Evolutionary conservation across 208 protist species (phyloP).

Genomic region (Wallacemonas collosoma): DNA sequence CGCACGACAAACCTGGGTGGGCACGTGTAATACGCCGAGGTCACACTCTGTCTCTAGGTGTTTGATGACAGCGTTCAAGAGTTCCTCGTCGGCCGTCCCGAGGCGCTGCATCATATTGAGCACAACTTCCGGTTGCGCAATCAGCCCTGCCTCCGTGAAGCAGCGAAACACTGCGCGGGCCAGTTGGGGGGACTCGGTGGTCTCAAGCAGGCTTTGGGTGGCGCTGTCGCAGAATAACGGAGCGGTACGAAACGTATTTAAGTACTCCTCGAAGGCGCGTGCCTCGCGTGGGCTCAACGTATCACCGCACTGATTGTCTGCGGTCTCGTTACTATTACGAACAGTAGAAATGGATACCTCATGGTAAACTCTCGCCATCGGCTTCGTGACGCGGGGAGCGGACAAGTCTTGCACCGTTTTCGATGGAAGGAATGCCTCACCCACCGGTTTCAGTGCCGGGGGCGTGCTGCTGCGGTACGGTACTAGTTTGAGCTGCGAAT

Average conservation of each 20-base stretch:
- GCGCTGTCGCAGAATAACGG: constrained; percentile 7
- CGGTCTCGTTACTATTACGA: neutral
- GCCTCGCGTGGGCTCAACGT: neutral
- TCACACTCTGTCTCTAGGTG: constrained; percentile 15
- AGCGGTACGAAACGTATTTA: constrained; percentile 4
- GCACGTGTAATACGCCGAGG: constrained; percentile 8
- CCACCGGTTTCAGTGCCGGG: constrained; percentile 2
- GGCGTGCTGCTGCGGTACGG: constrained; percentile 23
- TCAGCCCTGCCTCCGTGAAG: constrained; percentile 3
- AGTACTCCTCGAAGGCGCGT: constrained; percentile 2
- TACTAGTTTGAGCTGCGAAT: constrained; percentile 40
- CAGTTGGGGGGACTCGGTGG: neutral
- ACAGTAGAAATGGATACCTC: constrained; percentile 11
- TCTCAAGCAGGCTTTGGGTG: constrained; percentile 8
- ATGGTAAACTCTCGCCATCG: neutral
- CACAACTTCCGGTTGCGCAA: constrained; percentile 1
- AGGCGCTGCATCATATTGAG: constrained; percentile 6
- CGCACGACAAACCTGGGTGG: neutral
- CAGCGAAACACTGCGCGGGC: constrained; percentile 12
- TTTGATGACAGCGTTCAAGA: neutral
- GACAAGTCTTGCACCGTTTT: neutral
- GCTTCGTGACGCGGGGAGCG: too few relatives aligned
- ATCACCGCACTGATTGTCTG: too few relatives aligned
- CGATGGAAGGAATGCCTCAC: neutral
- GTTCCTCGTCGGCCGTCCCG: neutral